Base-by-base conservation (phyloP, 2,329 filamentous ascomycete genomes). In the Cryphonectria japonica region DNA sequence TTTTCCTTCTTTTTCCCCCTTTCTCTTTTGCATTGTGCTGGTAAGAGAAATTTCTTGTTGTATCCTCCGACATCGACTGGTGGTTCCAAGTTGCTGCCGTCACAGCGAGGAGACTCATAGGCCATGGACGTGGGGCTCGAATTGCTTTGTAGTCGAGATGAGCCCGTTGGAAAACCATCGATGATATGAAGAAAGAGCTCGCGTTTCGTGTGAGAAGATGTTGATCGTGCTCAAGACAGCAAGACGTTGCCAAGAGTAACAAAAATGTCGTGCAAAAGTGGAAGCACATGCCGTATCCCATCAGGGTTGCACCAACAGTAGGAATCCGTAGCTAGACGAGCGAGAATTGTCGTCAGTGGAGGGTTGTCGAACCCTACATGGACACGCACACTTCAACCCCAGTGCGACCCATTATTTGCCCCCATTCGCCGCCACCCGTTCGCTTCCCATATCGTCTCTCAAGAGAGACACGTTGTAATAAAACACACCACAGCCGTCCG, bases 231-330 rank as follows among this genome's bases (percentile, higher is more conserved):
- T 68, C 71, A 54, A 68, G 66, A 62, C 59, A 57, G 37, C 19
- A 34, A 5, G 14, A 39, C n/a, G 60, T 29, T 67, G 66, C 61
- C 71, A 68, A 39, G 66, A 68, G 64, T 57, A 52, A 54, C 66
- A 61, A 57, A 57, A n/a, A 57, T 68, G 66, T 68, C 65, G 61
- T 68, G 61, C 60, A 39, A 66, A 61, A 14, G 16, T 39, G 32
- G 26, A 62, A 50, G 34, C 62, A 50, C 50, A 64, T 43, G 59
- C 22, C 54, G 43, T 43, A 37, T 16, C 66, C 29, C 46, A 34
- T 63, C 39, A 41, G 29, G 41, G 14, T 7, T n/a, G 29, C 43
- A 19, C 14, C 50, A 61, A 39, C 41, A 14, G 19, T 50, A 22
- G 22, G n/a, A n/a, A n/a, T 9, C 16, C 22, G 3, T 11, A 50